These are phyloP conservation scores for Botrytis paeoniae DNA, from an alignment of 2,329 filamentous ascomycete species.

Conservation along the genomic window DNA sequence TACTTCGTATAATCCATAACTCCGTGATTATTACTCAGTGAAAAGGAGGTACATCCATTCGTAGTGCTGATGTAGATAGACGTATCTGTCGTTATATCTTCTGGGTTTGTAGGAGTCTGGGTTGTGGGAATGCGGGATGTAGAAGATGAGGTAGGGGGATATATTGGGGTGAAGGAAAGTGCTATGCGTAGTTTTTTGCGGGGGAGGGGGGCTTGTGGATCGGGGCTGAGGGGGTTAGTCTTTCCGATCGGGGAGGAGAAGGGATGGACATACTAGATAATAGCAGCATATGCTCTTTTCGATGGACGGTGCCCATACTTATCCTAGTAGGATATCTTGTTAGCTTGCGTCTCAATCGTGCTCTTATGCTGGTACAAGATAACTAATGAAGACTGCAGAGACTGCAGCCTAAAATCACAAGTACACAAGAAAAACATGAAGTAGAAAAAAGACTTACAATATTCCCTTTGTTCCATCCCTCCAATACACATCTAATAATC, in stretches of 20 bases:
- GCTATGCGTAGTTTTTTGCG: neutral
- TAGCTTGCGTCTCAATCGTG: neutral
- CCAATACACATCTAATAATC: neutral
- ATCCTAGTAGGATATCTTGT: neutral
- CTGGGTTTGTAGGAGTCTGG: neutral
- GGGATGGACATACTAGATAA: neutral
- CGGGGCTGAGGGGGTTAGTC: neutral
- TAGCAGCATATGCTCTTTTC: neutral
- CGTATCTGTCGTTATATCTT: neutral
- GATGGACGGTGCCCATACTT: neutral
- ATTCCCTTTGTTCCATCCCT: neutral
- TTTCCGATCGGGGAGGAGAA: too few relatives aligned
- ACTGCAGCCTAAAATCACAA: neutral
- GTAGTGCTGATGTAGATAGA: neutral
- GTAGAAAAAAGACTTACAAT: neutral
- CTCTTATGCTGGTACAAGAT: neutral
- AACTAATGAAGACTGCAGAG: neutral
- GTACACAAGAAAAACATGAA: neutral
- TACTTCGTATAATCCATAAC: neutral
- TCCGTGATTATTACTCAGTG: neutral
- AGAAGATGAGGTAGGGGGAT: neutral
- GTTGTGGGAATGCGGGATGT: too few relatives aligned
- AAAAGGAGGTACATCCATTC: neutral
- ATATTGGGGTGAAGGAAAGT: conserved; percentile 2
- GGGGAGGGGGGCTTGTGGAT: neutral